Conservation (phyloP, 257 asterid species). For the Ajuga chamaepitys region DNA sequence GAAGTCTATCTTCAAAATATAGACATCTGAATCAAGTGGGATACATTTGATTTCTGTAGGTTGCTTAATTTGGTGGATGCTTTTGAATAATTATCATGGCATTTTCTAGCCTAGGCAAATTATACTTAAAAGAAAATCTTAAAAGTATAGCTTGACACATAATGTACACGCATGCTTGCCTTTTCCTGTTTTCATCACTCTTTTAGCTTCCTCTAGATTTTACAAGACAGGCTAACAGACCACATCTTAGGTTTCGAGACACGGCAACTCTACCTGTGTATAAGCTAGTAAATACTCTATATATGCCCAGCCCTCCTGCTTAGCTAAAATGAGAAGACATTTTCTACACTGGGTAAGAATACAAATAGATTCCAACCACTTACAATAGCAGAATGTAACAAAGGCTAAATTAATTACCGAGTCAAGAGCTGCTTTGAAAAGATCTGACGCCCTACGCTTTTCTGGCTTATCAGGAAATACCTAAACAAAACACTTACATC, state of each 20-base stretch:
- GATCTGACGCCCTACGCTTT: conserved; percentile 83
- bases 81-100: neutral
- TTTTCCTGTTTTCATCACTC: neutral
- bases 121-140: neutral
- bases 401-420: conserved; percentile 41
- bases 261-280: too few species aligned
- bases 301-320: neutral
- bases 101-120: neutral
- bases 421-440: conserved; percentile 79
- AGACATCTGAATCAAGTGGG: neutral
- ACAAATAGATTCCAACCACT: neutral
- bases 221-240: too few species aligned
- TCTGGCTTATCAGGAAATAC: conserved; percentile 97
- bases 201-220: too few species aligned
- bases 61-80: neutral
- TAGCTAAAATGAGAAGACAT: neutral
- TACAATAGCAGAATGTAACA: neutral
- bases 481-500: conserved; percentile 27
- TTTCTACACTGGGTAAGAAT: neutral
- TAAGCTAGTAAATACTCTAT: neutral
- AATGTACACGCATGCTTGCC: neutral
- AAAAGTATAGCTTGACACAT: neutral
- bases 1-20: too few species aligned
- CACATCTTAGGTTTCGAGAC: too few species aligned
- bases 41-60: neutral